These are phyloP conservation scores for Suhomyces ambrosiae DNA, from an alignment of 1,139 yeast species.

Conservation along the genomic window DNA sequence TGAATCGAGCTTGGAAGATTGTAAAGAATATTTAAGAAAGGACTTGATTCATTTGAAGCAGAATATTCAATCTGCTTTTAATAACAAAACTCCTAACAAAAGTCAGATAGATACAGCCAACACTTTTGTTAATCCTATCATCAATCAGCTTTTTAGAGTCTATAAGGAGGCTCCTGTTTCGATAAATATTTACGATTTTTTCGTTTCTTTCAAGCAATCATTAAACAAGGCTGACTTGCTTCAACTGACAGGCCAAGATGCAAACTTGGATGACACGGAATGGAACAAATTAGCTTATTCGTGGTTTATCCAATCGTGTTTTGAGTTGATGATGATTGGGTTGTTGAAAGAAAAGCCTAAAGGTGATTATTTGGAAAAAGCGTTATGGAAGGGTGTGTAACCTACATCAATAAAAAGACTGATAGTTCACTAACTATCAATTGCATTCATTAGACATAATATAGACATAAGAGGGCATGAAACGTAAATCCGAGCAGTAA, in stretches of 20 bases:
- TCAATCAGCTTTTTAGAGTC: slow-evolving; percentile 62
- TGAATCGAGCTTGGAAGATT: slow-evolving; percentile 36
- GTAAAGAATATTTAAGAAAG: slow-evolving; percentile 32
- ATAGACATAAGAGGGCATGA: not conserved
- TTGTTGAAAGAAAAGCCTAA: slow-evolving; percentile 45
- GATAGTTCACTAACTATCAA: not conserved
- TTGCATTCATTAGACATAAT: not conserved
- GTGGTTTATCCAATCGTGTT: slow-evolving; percentile 49
- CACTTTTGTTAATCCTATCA: slow-evolving; percentile 45
- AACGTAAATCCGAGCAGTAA: no score
- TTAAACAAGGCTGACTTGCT: slow-evolving; percentile 45
- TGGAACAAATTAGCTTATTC: slow-evolving; percentile 38
- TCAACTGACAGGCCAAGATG: slow-evolving; percentile 2
- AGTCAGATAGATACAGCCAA: slow-evolving; percentile 3
- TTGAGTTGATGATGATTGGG: slow-evolving; percentile 44
- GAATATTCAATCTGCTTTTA: not conserved
- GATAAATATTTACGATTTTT: slow-evolving; percentile 78
- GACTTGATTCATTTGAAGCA: slow-evolving; percentile 3
- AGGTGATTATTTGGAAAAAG: slow-evolving; percentile 49
- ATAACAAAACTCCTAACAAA: not conserved
- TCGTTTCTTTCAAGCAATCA: slow-evolving; percentile 64
- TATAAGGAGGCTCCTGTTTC: slow-evolving; percentile 79
- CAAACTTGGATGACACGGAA: slow-evolving; percentile 10
- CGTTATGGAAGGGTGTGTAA: slow-evolving; percentile 45
- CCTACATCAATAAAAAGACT: not conserved